Conservation (phyloP, 805 yeast genomes). For the Huiozyma sinensis region DNA sequence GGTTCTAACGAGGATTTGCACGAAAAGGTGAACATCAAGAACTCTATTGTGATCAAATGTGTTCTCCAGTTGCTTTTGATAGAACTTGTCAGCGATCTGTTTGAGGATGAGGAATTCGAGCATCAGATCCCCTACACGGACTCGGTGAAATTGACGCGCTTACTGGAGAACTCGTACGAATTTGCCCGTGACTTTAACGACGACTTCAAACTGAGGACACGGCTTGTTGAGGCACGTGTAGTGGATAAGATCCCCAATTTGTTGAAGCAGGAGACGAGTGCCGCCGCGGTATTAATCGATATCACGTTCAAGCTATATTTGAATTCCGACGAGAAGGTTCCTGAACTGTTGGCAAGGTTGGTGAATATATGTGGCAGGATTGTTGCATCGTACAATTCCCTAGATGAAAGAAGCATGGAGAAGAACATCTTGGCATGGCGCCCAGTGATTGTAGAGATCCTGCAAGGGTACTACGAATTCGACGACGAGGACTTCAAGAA, state of each 20-base stretch:
- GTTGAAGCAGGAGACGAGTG: conserved; percentile 80
- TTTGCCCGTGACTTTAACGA: conserved; percentile 85
- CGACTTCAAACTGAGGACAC: conserved; percentile 76
- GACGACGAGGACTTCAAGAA: conserved; percentile 58
- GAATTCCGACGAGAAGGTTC: conserved; percentile 37
- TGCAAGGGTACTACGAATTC: conserved; percentile 71
- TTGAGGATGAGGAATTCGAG: conserved; percentile 61
- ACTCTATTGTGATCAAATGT: conserved; percentile 82
- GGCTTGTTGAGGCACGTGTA: conserved; percentile 84
- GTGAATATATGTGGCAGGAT: conserved; percentile 65
- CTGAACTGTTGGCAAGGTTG: conserved; percentile 33
- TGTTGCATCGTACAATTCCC: conserved; percentile 53
- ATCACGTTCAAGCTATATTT: conserved; percentile 66
- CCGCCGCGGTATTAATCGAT: conserved; percentile 78
- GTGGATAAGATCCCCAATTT: conserved; percentile 88
- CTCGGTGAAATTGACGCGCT: conserved; percentile 46
- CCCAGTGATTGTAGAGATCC: conserved; percentile 83
- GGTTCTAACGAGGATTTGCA: neutral
- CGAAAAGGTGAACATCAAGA: conserved; percentile 38
- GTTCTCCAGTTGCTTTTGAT: conserved; percentile 83
- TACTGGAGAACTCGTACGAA: conserved; percentile 58
- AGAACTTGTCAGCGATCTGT: conserved; percentile 71
- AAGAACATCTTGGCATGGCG: conserved; percentile 79
- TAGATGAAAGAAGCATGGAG: conserved; percentile 67
- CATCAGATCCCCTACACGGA: conserved; percentile 56